These are phyloP conservation scores for Capronia americana DNA, from an alignment of 2,329 filamentous ascomycete genomes.

Conservation along the genomic window DNA sequence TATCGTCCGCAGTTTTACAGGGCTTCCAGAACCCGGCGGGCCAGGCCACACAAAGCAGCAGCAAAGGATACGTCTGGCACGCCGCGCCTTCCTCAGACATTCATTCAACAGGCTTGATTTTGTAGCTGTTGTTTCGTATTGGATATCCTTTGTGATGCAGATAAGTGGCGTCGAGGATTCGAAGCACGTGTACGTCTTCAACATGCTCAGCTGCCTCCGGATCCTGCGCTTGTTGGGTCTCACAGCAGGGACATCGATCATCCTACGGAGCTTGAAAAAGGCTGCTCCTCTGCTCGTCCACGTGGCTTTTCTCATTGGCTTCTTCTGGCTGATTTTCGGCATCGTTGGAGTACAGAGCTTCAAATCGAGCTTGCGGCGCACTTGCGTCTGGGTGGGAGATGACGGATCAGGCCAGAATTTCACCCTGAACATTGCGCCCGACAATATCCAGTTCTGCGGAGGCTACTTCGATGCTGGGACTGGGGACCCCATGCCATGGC, in stretches of 20 bases:
- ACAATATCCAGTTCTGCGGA: constrained; percentile 80
- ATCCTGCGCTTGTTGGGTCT: constrained; percentile 89
- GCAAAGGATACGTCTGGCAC: constrained; percentile 82
- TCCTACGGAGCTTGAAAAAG: constrained; percentile 92
- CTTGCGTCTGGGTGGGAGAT: constrained; percentile 79
- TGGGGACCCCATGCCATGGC: constrained; percentile 69
- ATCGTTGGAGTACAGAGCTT: constrained; percentile 98
- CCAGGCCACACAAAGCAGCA: constrained; percentile 73
- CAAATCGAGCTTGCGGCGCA: constrained; percentile 78
- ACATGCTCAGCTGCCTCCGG: constrained; percentile 94
- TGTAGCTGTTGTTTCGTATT: constrained; percentile 90
- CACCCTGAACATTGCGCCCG: constrained; percentile 58
- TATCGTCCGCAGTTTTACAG: constrained; percentile 78
- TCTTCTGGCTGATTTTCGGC: constrained; percentile 97
- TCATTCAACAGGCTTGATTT: constrained; percentile 97
- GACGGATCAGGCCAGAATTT: constrained; percentile 48
- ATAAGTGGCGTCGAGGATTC: constrained; percentile 71
- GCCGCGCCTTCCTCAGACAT: constrained; percentile 89
- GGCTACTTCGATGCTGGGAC: constrained; percentile 73
- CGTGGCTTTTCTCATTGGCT: constrained; percentile 90
- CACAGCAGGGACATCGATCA: constrained; percentile 94
- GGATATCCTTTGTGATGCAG: constrained; percentile 82
- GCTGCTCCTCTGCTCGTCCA: constrained; percentile 89
- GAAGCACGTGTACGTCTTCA: constrained; percentile 84
- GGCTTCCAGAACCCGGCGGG: constrained; percentile 64